Percentiles rank a stretch among this genome's conserved stretches.
Evolutionary conservation across 768 basidiomycete genomes (phyloP).

Genomic region (Mycena latifolia): DNA sequence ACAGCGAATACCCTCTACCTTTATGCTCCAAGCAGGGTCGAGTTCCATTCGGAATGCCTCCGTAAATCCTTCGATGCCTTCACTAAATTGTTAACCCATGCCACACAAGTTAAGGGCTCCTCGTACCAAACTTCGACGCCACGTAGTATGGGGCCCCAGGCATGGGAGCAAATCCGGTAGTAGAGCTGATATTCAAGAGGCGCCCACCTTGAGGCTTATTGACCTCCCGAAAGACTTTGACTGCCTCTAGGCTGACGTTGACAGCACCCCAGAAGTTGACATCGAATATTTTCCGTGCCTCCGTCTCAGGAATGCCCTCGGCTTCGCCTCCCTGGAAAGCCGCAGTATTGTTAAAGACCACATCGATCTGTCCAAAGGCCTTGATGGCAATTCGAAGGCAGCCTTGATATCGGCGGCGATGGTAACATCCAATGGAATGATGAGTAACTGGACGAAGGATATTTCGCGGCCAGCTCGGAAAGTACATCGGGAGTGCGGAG

Average conservation of each 20-base stretch:
- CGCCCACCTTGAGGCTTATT: conserved; percentile 31
- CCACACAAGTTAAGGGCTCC: too few relatives aligned
- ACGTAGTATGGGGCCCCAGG: background rate
- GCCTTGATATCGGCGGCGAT: conserved; percentile 30
- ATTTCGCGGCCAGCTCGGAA: background rate
- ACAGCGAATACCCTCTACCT: background rate
- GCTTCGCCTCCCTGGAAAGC: conserved; percentile 46
- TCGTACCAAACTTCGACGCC: background rate
- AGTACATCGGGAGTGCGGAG: background rate
- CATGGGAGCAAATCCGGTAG: background rate
- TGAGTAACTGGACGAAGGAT: background rate
- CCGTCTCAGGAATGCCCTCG: conserved; percentile 50
- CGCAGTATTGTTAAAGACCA: conserved; percentile 59
- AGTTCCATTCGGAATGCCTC: background rate
- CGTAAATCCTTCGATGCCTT: background rate
- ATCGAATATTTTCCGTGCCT: conserved; percentile 51
- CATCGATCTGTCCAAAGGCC: conserved; percentile 56
- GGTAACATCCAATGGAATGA: background rate
- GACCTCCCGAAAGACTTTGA: conserved; percentile 50
- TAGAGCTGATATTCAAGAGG: background rate
- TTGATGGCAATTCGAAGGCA: conserved; percentile 48
- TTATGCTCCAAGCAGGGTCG: conserved; percentile 1
- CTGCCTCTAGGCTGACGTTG: conserved; percentile 45
- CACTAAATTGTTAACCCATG: too few relatives aligned
- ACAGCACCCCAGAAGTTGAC: conserved; percentile 50